phyloP scores from a whole-genome alignment of 2,329 filamentous ascomycete species.

The Aschersonia sp. region DNA sequence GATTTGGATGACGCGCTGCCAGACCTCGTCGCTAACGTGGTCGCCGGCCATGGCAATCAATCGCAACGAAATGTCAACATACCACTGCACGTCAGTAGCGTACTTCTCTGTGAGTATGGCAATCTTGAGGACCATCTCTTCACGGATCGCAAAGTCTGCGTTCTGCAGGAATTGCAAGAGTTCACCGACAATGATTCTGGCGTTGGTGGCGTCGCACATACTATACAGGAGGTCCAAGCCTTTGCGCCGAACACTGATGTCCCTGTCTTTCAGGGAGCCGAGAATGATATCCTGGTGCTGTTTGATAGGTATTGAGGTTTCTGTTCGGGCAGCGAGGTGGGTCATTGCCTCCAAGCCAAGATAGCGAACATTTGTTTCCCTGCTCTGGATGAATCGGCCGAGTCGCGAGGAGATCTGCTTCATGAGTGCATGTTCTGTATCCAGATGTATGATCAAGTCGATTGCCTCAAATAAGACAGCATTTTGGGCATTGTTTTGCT shows the following conservation, averaged over 20 bases:
- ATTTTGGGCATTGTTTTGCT: slow-evolving; percentile 98
- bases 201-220: slow-evolving; percentile 97
- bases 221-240: slow-evolving; percentile 94
- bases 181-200: slow-evolving; percentile 83
- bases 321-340: slow-evolving; percentile 82
- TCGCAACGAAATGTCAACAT: slow-evolving; percentile 90
- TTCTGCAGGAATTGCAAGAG: slow-evolving; percentile 89
- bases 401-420: slow-evolving; percentile 84
- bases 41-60: slow-evolving; percentile 94
- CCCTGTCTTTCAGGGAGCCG: slow-evolving; percentile 81
- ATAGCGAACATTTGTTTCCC: slow-evolving; percentile 95
- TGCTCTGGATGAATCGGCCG: slow-evolving; percentile 89
- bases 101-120: slow-evolving; percentile 98
- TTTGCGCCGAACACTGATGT: slow-evolving; percentile 93
- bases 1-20: slow-evolving; percentile 97
- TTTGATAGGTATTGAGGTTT: slow-evolving; percentile 93
- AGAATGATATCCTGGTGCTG: slow-evolving; percentile 95
- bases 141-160: slow-evolving; percentile 91
- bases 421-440: slow-evolving; percentile 90
- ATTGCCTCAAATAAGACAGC: slow-evolving; percentile 97
- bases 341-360: slow-evolving; percentile 96
- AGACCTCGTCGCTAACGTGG: slow-evolving; percentile 97
- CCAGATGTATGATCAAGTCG: slow-evolving; percentile 93
- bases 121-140: slow-evolving; percentile 99
- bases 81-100: slow-evolving; percentile 96